Percentiles rank a stretch among this genome's conserved stretches.
Conservation (phyloP, 2,329 filamentous ascomycete species). For the Huntiella savannae region DNA sequence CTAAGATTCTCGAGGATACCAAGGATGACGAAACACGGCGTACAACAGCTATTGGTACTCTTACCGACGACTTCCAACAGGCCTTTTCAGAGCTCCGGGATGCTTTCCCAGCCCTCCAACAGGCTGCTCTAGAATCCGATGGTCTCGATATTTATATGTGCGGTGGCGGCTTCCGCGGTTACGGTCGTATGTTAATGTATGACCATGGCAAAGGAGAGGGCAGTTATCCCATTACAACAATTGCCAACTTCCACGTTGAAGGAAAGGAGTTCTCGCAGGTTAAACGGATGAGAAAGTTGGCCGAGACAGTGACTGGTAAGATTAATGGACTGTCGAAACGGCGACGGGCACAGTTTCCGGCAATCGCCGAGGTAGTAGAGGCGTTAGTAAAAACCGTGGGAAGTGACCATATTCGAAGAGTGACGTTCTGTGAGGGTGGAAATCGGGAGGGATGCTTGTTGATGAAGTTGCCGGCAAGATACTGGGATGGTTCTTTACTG, state of each 20-base stretch:
- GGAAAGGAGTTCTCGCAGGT: constrained; percentile 40
- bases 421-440: constrained; percentile 73
- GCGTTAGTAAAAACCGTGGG: constrained; percentile 53
- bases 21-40: constrained; percentile 20
- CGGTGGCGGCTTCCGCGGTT: constrained; percentile 77
- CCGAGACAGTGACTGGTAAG: constrained; percentile 31
- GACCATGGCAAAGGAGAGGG: constrained; percentile 41
- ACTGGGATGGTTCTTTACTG: no score
- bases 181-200: constrained; percentile 72
- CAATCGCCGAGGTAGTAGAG: constrained; percentile 63
- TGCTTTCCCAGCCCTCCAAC: constrained; percentile 30
- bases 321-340: constrained; percentile 66
- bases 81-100: constrained; percentile 37
- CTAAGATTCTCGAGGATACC: constrained; percentile 26
- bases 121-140: constrained; percentile 9
- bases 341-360: constrained; percentile 62
- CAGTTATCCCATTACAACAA: constrained; percentile 68
- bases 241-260: constrained; percentile 57
- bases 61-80: constrained; percentile 36
- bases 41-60: constrained; percentile 30
- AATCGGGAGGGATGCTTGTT: constrained; percentile 72
- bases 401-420: constrained; percentile 37
- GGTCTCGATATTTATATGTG: constrained; percentile 64
- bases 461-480: constrained; percentile 36
- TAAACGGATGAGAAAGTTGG: constrained; percentile 30